Evolutionary conservation across 2,329 filamentous ascomycete species (phyloP), one percentile per base, ranked within the genome.

Genomic region (Teratosphaeria gauchensis): DNA sequence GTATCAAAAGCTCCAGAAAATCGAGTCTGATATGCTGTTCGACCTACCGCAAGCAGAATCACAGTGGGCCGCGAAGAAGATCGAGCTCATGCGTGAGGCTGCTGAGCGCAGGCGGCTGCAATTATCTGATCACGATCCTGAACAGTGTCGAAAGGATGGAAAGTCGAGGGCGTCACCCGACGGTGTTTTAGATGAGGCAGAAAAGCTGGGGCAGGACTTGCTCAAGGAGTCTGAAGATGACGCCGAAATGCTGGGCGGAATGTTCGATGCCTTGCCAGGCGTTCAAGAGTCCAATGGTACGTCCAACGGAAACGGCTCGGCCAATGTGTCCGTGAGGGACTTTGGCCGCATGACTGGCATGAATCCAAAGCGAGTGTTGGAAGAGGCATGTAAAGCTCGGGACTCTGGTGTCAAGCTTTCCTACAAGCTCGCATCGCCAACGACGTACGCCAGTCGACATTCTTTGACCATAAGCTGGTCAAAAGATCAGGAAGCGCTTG

Each of bases 321-420:
- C 32, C 1, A 70, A 76, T 5, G 73, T 90, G 3, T 80, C 77
- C 0, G 81, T 95, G 54, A 81, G 89, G 51, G 88, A 96, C 67
- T 96, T 97, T 78, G 91, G 90, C 1, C 90, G 90, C 71, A 86
- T 85, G 78, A 82, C 83, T 14, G 92, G 92, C 7, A 74, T 95
- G 32, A 88, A 78, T 65, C 92, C 92, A 16, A 83, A 84, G 62
- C 82, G 88, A 63, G 80, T 89, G 31, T 75, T 97, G 12, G 91
- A 96, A 71, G 92, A 96, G 72, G 84, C 89, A n/a, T 95, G 92
- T 71, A 86, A 88, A 66, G 84, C 90, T 62, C 87, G 90, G 73
- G 90, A 96, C 69, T 77, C 86, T 1, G 80, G 80, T 3, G 88
- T 82, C 32, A 87, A 82, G 65, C 74, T 96, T 28, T 76, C 75